A percentile compares a stretch with the other conserved stretches of the same genome.
These are phyloP conservation scores for Crotalaria pallida DNA, from an alignment of 306 rosid genomes.

Conservation along the genomic window DNA sequence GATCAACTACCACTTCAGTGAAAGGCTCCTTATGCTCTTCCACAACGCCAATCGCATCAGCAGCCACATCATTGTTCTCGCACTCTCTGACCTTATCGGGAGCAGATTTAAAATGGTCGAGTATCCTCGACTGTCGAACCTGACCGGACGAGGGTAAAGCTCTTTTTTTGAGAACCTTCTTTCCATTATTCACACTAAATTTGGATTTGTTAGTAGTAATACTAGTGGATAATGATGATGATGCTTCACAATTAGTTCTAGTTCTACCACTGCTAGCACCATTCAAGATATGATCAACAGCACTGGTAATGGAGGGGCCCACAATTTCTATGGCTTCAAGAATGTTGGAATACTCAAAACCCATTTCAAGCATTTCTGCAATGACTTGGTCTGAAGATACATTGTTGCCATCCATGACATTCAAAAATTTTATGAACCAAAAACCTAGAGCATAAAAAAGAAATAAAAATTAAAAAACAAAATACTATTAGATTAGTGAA, in stretches of 20 bases:
- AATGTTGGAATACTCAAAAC: conserved; percentile 38
- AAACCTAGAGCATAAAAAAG: neutral
- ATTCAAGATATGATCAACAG: conserved; percentile 44
- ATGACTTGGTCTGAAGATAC: conserved; percentile 35
- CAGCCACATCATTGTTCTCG: conserved; percentile 11
- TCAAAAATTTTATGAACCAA: neutral
- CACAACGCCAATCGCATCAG: conserved; percentile 12
- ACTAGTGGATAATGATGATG: conserved; percentile 6
- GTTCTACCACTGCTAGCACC: conserved; percentile 10
- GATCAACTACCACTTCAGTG: conserved; percentile 3
- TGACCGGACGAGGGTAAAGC: conserved; percentile 23
- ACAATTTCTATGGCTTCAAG: conserved; percentile 42
- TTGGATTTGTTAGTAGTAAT: conserved; percentile 19
- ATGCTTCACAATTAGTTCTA: conserved; percentile 1
- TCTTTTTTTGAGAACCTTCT: conserved; percentile 27
- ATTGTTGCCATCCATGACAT: conserved; percentile 34
- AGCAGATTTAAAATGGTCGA: conserved; percentile 55
- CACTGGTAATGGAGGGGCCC: conserved; percentile 47
- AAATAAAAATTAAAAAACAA: no score
- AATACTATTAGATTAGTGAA: no score
- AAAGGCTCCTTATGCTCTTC: conserved; percentile 27
- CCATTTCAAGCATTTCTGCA: conserved; percentile 64
- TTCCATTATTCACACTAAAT: neutral
- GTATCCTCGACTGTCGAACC: conserved; percentile 58
- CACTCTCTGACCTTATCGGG: conserved; percentile 18